Percentiles rank a stretch among this genome's conserved stretches.
These are phyloP conservation scores for Coemansia sp. DNA, from an alignment of 192 early-diverging fungal genomes.

Conservation along the genomic window DNA sequence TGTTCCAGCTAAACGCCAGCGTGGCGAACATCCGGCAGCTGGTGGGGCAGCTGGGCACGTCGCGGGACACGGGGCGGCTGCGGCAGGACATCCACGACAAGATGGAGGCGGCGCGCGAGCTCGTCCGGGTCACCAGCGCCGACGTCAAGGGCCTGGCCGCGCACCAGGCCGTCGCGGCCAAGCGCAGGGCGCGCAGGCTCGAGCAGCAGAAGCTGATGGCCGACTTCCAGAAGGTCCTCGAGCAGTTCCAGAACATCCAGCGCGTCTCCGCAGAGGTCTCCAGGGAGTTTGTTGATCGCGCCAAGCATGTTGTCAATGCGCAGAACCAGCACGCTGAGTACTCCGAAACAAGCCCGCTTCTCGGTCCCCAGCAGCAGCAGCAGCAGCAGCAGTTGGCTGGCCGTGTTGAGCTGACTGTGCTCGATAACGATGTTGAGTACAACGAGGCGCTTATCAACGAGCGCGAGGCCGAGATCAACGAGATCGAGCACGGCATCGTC, in stretches of 20 bases:
- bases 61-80: constrained; percentile 74
- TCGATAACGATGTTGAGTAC: constrained; percentile 92
- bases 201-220: constrained; percentile 92
- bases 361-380: constrained; percentile 31
- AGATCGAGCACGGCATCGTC: constrained; percentile 90
- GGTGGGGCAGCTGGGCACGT: constrained; percentile 73
- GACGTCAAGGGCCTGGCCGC: constrained; percentile 77
- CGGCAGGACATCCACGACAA: constrained; percentile 59
- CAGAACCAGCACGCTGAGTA: constrained; percentile 17
- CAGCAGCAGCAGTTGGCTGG: constrained; percentile 24
- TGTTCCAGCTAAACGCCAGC: constrained; percentile 85
- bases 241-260: constrained; percentile 86
- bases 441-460: constrained; percentile 94
- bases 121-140: constrained; percentile 74
- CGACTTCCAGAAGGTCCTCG: constrained; percentile 91
- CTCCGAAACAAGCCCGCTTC: constrained; percentile 29
- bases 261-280: constrained; percentile 81
- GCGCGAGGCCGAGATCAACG: constrained; percentile 88
- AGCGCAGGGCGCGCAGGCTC: constrained; percentile 68
- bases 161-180: constrained; percentile 42
- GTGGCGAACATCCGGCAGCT: constrained; percentile 81
- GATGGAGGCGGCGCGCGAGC: constrained; percentile 79
- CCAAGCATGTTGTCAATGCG: constrained; percentile 51
- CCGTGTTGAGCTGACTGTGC: constrained; percentile 65
- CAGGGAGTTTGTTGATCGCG: constrained; percentile 81